Percentiles rank a stretch among this genome's conserved stretches.
Evolutionary conservation across 2,329 filamentous ascomycete species (phyloP).

Genomic region (Trichophyton simii): DNA sequence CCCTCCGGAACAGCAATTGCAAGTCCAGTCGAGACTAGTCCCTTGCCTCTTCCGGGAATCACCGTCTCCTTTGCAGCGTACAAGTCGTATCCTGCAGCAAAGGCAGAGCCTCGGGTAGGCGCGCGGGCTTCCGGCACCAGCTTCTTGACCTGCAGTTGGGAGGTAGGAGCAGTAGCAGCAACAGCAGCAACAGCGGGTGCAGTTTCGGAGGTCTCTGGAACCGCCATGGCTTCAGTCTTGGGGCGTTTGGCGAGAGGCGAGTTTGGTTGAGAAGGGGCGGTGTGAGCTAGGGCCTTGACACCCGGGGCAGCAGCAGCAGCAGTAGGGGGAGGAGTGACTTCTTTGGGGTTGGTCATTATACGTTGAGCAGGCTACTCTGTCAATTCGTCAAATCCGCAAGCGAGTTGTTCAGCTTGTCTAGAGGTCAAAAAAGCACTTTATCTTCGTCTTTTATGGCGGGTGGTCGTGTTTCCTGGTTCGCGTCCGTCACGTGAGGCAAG

Average conservation of each 20-base stretch:
- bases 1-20: slow-evolving; percentile 80
- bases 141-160: slow-evolving; percentile 76
- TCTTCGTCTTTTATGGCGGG: too few species aligned
- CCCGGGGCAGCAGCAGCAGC: slow-evolving; percentile 14
- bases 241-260: slow-evolving; percentile 71
- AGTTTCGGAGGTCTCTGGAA: slow-evolving; percentile 15
- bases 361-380: background rate
- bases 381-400: background rate
- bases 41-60: slow-evolving; percentile 73
- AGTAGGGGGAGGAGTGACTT: slow-evolving; percentile 27
- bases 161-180: slow-evolving; percentile 27
- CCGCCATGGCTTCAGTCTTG: slow-evolving; percentile 36
- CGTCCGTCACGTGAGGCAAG: too few species aligned
- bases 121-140: slow-evolving; percentile 65
- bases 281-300: slow-evolving; percentile 23
- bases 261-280: slow-evolving; percentile 48
- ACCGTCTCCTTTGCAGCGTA: slow-evolving; percentile 63
- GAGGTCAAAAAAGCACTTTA: too few species aligned
- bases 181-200: background rate
- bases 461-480: too few species aligned
- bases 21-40: slow-evolving; percentile 78
- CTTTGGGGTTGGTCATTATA: slow-evolving; percentile 15
- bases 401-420: too few species aligned
- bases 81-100: slow-evolving; percentile 87
- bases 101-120: slow-evolving; percentile 77